Evolutionary conservation across 202 grass and related monocot species (phyloP).

Genomic region (Schoenoplectus triqueter): DNA sequence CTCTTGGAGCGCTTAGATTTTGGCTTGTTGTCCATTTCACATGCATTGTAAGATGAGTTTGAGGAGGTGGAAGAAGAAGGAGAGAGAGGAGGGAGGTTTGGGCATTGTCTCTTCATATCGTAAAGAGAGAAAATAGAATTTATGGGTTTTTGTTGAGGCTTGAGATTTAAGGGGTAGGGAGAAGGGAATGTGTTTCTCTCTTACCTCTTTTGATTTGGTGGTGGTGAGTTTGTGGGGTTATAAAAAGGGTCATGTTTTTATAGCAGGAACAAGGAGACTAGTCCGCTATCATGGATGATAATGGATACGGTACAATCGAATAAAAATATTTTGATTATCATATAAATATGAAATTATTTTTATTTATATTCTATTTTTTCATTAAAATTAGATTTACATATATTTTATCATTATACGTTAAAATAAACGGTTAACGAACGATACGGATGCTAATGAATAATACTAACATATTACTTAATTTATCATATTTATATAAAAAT

Average conservation of each 20-base stretch:
- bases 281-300: too few relatives aligned
- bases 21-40: conserved; percentile 41
- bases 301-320: too few relatives aligned
- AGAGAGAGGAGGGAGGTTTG: conserved; percentile 43
- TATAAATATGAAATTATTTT: too few relatives aligned
- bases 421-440: too few relatives aligned
- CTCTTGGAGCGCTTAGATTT: conserved; percentile 65
- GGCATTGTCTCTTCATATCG: conserved; percentile 35
- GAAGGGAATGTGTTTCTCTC: neutral
- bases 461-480: too few relatives aligned
- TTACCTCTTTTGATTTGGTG: neutral
- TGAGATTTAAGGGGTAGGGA: conserved; percentile 25
- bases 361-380: too few relatives aligned
- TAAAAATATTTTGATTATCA: too few relatives aligned
- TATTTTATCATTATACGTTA: too few relatives aligned
- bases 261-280: conserved; percentile 23
- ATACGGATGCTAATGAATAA: too few relatives aligned
- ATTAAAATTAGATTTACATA: too few relatives aligned
- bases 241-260: conserved; percentile 26
- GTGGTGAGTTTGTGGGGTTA: neutral
- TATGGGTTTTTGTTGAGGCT: conserved; percentile 28
- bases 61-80: conserved; percentile 51
- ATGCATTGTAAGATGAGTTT: conserved; percentile 43
- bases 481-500: too few relatives aligned
- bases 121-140: neutral